A percentile compares a stretch with the other conserved stretches of the same genome.
These are phyloP conservation scores for Pseudogymnoascus sp. DNA, from an alignment of 2,329 filamentous ascomycete genomes.

Conservation along the genomic window DNA sequence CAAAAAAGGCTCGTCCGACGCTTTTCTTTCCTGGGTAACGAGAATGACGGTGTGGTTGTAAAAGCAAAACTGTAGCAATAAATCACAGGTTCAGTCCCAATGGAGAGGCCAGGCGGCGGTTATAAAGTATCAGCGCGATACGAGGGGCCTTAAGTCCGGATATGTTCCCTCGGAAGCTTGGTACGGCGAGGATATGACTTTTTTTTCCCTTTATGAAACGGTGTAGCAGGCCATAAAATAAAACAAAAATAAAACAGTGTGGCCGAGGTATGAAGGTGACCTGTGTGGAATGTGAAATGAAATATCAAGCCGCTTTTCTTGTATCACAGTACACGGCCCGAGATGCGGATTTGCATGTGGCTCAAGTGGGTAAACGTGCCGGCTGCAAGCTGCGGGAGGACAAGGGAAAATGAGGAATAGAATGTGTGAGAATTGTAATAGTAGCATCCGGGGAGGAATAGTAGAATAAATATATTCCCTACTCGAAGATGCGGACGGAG, in stretches of 20 bases:
- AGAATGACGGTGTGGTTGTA: neutral
- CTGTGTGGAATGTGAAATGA: constrained; percentile 1
- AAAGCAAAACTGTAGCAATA: neutral
- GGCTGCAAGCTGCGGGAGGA: neutral
- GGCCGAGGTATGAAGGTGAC: constrained; percentile 2
- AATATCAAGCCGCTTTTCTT: constrained; percentile 3
- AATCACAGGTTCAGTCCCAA: neutral
- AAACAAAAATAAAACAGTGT: constrained; percentile 2
- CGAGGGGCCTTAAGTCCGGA: neutral
- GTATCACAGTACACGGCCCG: constrained; percentile 1
- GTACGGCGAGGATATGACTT: neutral
- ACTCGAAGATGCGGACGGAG: neutral
- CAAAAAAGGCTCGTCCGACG: neutral
- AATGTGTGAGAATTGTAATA: neutral
- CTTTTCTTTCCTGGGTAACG: neutral
- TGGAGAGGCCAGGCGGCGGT: neutral
- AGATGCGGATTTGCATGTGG: constrained; percentile 5
- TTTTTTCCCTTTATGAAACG: neutral
- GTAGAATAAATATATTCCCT: constrained; percentile 1
- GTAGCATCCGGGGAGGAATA: neutral
- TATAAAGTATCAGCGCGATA: neutral
- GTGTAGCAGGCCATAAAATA: neutral
- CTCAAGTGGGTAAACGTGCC: neutral
- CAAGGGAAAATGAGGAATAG: constrained; percentile 3
- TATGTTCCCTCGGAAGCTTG: neutral